Evolutionary conservation across 2,329 filamentous ascomycete genomes (phyloP), one percentile per base, ranked within the genome.

Genomic region (Truncatella angustata): DNA sequence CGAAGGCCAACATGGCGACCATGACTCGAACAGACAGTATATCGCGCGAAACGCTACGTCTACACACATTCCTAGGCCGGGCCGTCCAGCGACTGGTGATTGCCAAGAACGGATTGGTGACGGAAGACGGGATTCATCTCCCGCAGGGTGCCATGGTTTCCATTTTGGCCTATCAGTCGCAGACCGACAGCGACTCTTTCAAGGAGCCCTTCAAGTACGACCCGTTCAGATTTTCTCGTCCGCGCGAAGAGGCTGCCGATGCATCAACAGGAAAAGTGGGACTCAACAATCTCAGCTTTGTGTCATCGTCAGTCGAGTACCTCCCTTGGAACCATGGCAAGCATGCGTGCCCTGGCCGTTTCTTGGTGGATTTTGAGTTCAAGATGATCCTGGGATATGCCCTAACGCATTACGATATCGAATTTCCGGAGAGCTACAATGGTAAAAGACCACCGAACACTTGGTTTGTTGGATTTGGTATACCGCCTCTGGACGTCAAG

Each of bases 1-100:
- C 69, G 4, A 75, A 74, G 47, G 54, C 60, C 6, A 62, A 63
- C 2, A 59, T 75, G 1, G 57, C 63, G 24, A 59, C 64, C 11
- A 70, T 77, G 67, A 57, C 62, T 2, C 61, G 60, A 6, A 60
- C 69, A 7, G 74, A 78, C 57, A 76, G 73, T 52, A 64, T 66
- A 1, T 58, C 67, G 3, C 66, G 74, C 5, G 74, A 77, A 56
- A 73, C 73, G 1, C 60, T 75, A 21, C 66, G 74, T 1, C 47
- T 69, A 3, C 52, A 72, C 20, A 60, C 67, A 1, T 66, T 69
- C n/a, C 62, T 59, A 3, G 55, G 53, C 3, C 66, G 65, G 18
- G 57, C 64, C 3, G 42, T 60, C 3, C 59, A 66, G 48, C 67
- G 68, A 10, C 64, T 62, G 49, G 44, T 57, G 20, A 63, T 70